Evolutionary conservation across 1,139 yeast species (phyloP).

Genomic region (Wickerhamomyces sp.): DNA sequence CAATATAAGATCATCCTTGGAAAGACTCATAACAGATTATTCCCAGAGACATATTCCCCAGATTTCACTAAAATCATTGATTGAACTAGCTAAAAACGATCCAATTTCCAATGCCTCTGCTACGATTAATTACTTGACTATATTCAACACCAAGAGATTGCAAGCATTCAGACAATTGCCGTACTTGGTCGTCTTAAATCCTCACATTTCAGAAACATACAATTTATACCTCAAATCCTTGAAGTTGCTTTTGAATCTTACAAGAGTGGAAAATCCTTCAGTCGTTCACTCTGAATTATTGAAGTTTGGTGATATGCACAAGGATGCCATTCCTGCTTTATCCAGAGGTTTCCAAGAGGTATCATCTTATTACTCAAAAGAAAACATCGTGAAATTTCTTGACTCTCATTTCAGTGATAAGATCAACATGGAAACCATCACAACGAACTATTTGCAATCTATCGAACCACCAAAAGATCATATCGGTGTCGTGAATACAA

Average conservation of each 20-base stretch:
- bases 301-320: constrained; percentile 65
- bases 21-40: constrained; percentile 45
- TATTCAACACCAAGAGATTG: constrained; percentile 46
- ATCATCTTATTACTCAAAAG: constrained; percentile 43
- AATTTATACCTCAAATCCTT: constrained; percentile 67
- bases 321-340: constrained; percentile 74
- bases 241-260: constrained; percentile 47
- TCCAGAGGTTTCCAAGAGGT: constrained; percentile 84
- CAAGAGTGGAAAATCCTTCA: constrained; percentile 7
- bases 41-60: constrained; percentile 43
- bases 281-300: constrained; percentile 54
- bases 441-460: constrained; percentile 75
- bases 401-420: constrained; percentile 80
- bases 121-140: constrained; percentile 39
- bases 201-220: constrained; percentile 82
- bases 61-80: constrained; percentile 41
- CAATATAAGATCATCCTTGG: constrained; percentile 45
- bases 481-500: constrained; percentile 69
- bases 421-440: constrained; percentile 77
- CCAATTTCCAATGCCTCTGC: constrained; percentile 31
- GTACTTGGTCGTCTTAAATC: constrained; percentile 78
- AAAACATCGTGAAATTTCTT: constrained; percentile 53
- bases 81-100: constrained; percentile 33
- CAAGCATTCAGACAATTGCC: constrained; percentile 70
- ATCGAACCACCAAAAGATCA: constrained; percentile 40